Base-by-base conservation (phyloP, 371 early-diverging fungal species). In the Nematocida major region DNA sequence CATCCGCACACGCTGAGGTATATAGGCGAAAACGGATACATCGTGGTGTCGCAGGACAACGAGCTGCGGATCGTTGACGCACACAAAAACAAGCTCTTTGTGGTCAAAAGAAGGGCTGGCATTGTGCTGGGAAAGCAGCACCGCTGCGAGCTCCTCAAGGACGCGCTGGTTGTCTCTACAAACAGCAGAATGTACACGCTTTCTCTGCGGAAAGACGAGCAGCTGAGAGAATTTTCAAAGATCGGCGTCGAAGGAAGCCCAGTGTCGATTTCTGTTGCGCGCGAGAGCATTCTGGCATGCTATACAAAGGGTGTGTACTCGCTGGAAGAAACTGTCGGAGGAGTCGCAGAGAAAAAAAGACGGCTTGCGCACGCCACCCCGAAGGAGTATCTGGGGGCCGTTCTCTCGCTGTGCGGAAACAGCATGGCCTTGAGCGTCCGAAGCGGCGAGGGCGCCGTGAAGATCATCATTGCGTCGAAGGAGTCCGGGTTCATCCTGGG, bases 401-500 rank as follows among this genome's bases (percentile, higher is more conserved):
- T 24, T 26, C 45, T 73, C 3, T 73, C 76, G 9, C 51, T 65
- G 48, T 73, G 76, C 43, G 65, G 76, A 20, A 65, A 61, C 32
- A 20, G n/a, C 2, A 22, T 48, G n/a, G 66, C 43, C 0, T 18
- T 73, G 11, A 9, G 28, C 9, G 18, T 63, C 13, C 28, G 54
- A 30, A 18, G 36, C 2, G 38, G 49, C 4, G 28, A 34, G 4
- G 61, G 4, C 15, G 9, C 36, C 20, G 47, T 61, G 7, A 67
- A 45, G 54, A 43, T 73, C 24, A n/a, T 73, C 18, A 34, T 50
- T 28, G 42, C 49, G 15, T 62, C 76, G 9, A 36, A 13, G 32
- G 65, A 54, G n/a, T 40, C 76, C 28, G 76, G 76, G 24, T 73
- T 73, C 36, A 62, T 73, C 32, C 26, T 63, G n/a, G 66, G 76